Evolutionary conservation across 2,329 filamentous ascomycete species (phyloP).

Genomic region (Verticillium nonalfalfae): DNA sequence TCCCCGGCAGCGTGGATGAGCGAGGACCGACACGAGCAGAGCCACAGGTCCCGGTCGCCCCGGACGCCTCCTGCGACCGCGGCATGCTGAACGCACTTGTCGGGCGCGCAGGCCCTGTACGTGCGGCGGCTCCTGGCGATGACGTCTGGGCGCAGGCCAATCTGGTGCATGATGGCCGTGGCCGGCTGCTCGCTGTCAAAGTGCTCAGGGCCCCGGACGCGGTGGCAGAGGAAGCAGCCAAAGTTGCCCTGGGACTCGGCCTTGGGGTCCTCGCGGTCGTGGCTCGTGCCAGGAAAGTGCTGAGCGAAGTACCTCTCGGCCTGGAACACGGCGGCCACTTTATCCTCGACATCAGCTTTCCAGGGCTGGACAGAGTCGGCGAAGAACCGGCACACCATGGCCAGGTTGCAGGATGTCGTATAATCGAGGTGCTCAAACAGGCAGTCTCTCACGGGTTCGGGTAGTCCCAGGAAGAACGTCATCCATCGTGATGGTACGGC

Average conservation of each 20-base stretch:
- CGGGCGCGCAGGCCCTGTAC: neutral
- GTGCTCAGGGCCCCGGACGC: slow-evolving; percentile 28
- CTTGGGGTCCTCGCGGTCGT: slow-evolving; percentile 28
- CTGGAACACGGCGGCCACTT: slow-evolving; percentile 32
- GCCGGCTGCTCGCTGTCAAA: slow-evolving; percentile 30
- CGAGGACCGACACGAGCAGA: neutral
- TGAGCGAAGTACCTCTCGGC: slow-evolving; percentile 33
- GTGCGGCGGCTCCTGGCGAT: neutral
- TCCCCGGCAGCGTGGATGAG: neutral
- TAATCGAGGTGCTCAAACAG: neutral
- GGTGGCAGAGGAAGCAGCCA: slow-evolving; percentile 24
- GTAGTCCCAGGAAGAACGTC: neutral
- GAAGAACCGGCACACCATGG: neutral
- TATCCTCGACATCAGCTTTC: slow-evolving; percentile 24
- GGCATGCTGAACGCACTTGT: neutral
- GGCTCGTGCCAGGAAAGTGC: slow-evolving; percentile 28
- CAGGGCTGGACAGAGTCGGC: neutral
- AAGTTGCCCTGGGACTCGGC: slow-evolving; percentile 27
- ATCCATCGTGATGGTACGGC: neutral
- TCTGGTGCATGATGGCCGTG: slow-evolving; percentile 9
- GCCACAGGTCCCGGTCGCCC: neutral
- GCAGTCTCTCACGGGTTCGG: neutral
- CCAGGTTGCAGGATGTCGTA: neutral
- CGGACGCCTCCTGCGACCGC: neutral
- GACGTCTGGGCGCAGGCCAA: neutral